Conservation (phyloP, 2,329 filamentous ascomycete species). For the Corniculantispora saksenae region DNA sequence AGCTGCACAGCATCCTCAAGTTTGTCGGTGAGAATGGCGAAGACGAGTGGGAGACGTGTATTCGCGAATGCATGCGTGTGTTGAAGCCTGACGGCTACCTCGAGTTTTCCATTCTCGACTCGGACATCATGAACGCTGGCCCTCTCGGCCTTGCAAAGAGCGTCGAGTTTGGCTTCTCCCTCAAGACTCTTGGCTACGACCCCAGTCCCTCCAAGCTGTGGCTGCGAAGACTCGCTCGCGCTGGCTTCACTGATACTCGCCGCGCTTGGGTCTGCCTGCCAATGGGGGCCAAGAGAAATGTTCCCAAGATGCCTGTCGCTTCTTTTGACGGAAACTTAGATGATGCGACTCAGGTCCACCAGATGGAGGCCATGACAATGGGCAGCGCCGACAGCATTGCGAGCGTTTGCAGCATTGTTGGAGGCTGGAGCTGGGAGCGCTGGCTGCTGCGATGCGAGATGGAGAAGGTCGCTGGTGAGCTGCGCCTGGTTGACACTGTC, state of each 20-base stretch:
- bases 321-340: conserved; percentile 40
- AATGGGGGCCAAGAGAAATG: conserved; percentile 59
- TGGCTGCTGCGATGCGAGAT: conserved; percentile 88
- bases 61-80: conserved; percentile 84
- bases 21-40: conserved; percentile 64
- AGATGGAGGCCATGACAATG: conserved; percentile 62
- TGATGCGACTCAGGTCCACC: conserved; percentile 46
- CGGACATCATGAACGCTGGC: conserved; percentile 84
- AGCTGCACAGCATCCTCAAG: conserved; percentile 83
- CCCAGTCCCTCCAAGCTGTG: conserved; percentile 80
- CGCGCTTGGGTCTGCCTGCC: conserved; percentile 89
- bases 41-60: conserved; percentile 86
- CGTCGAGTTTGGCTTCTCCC: conserved; percentile 88
- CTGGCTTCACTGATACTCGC: conserved; percentile 78
- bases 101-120: conserved; percentile 87
- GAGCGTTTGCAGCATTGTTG: conserved; percentile 77
- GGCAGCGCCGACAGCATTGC: conserved; percentile 73
- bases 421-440: conserved; percentile 91
- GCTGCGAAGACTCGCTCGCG: conserved; percentile 69
- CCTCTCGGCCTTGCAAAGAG: conserved; percentile 77
- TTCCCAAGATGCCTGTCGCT: conserved; percentile 33
- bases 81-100: conserved; percentile 91
- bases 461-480: conserved; percentile 74
- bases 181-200: conserved; percentile 89
- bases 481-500: conserved; percentile 54